These are phyloP conservation scores for Leccinum ponderosum DNA, from an alignment of 1,284 basidiomycete genomes.

Conservation along the genomic window DNA sequence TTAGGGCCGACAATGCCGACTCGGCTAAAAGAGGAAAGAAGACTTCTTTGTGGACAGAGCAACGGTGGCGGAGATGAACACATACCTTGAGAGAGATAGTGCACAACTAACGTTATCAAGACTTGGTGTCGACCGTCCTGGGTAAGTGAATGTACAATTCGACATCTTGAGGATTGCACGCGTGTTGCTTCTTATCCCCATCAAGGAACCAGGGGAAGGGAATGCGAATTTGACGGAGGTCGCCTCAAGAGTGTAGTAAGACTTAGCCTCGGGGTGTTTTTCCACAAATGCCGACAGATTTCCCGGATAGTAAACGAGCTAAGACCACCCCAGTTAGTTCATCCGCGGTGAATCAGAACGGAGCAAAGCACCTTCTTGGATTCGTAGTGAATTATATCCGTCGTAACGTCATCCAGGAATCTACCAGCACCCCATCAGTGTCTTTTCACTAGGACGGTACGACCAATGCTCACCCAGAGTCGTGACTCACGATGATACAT, in stretches of 20 bases:
- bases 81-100: constrained; percentile 84
- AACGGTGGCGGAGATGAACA: constrained; percentile 28
- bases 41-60: constrained; percentile 18
- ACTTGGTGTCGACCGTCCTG: constrained; percentile 82
- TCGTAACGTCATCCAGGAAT: constrained; percentile 96
- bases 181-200: constrained; percentile 97
- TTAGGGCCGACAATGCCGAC: constrained; percentile 92
- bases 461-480: constrained; percentile 73
- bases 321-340: constrained; percentile 18
- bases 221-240: constrained; percentile 96
- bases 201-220: constrained; percentile 93
- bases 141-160: constrained; percentile 95
- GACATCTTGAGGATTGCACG: constrained; percentile 95
- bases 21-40: constrained; percentile 51
- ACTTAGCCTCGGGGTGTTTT: constrained; percentile 92
- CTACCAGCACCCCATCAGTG: constrained; percentile 37
- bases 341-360: constrained; percentile 19
- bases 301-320: constrained; percentile 94
- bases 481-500: constrained; percentile 96
- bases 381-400: constrained; percentile 99
- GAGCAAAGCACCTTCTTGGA: constrained; percentile 71
- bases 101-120: constrained; percentile 90
- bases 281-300: constrained; percentile 93
- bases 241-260: constrained; percentile 96
- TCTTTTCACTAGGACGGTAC: constrained; percentile 13